Evolutionary conservation across 768 basidiomycete species (phyloP).

Genomic region (Melanogaster broomeanus): DNA sequence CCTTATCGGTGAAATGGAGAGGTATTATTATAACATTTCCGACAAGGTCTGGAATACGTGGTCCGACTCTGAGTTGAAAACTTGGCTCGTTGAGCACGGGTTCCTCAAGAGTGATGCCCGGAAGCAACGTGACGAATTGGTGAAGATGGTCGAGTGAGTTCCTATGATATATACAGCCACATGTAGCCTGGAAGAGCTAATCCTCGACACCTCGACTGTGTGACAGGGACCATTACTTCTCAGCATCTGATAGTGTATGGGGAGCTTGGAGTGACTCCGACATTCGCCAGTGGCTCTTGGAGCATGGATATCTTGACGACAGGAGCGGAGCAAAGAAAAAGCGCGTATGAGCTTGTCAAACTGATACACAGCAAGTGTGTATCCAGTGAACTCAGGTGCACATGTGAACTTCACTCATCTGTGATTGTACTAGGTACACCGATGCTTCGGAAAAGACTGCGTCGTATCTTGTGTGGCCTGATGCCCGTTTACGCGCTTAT

Average conservation of each 20-base stretch:
- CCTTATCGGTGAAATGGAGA: constrained; percentile 66
- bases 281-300: constrained; percentile 71
- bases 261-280: constrained; percentile 73
- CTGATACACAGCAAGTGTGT: constrained; percentile 70
- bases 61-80: constrained; percentile 75
- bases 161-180: neutral
- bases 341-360: constrained; percentile 74
- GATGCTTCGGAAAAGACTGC: constrained; percentile 48
- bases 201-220: neutral
- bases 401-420: neutral
- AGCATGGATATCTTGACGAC: constrained; percentile 62
- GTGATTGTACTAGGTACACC: constrained; percentile 49
- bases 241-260: constrained; percentile 61
- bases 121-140: constrained; percentile 71
- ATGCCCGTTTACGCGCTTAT: constrained; percentile 89
- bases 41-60: constrained; percentile 66
- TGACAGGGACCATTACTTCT: constrained; percentile 65
- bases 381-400: neutral
- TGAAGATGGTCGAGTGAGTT: constrained; percentile 66
- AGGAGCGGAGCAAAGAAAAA: constrained; percentile 57
- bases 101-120: constrained; percentile 73
- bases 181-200: neutral
- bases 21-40: constrained; percentile 68
- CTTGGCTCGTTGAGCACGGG: constrained; percentile 77
- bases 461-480: constrained; percentile 87